Evolutionary conservation across 2,329 filamentous ascomycete genomes (phyloP), one percentile per base, ranked within the genome.

Genomic region (Onygenales sp.): DNA sequence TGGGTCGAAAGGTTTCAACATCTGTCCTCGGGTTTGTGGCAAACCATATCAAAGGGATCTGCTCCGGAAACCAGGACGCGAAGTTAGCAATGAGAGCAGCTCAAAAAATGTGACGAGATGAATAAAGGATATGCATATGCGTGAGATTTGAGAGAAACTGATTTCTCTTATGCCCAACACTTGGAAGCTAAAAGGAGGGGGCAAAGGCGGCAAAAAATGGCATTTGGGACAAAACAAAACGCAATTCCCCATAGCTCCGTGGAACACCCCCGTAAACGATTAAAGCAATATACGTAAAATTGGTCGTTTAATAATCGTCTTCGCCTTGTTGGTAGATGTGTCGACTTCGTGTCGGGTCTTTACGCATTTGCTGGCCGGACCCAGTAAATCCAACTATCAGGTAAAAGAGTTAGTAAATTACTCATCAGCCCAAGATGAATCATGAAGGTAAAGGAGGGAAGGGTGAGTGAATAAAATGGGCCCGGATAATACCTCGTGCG

Each of bases 351-450:
- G 85, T 83, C 47, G 83, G 82, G 67, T 96, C 93, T 71, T 95
- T 96, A 62, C 90, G 87, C 93, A 97, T 97, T 60, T 86, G 80
- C 72, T 95, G 89, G 55, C 93, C 93, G 52, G 91, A 96, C 57
- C 93, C 93, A 7, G 89, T 95, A 66, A 98, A 96, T 36, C 93
- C 93, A 65, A 98, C 93, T 96, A 60, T 6, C 56, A 17, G 43
- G 48, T 13, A 56, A 69, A 59, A 69, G 67, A 56, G 55, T 39
- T 44, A 27, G 32, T 14, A 36, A 14, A 36, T 47, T 17, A 9
- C 11, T 35, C n/a, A 21, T 17, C 43, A 10, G 42, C n/a, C 47
- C 54, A n/a, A 48, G 2, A 50, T n/a, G 49, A 32, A 43, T 33
- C 43, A 35, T 39, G 36, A 39, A 39, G 9, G 13, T 39, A n/a